Conservation (phyloP, 176 grass and related monocot genomes). For the Carex littledalei region DNA sequence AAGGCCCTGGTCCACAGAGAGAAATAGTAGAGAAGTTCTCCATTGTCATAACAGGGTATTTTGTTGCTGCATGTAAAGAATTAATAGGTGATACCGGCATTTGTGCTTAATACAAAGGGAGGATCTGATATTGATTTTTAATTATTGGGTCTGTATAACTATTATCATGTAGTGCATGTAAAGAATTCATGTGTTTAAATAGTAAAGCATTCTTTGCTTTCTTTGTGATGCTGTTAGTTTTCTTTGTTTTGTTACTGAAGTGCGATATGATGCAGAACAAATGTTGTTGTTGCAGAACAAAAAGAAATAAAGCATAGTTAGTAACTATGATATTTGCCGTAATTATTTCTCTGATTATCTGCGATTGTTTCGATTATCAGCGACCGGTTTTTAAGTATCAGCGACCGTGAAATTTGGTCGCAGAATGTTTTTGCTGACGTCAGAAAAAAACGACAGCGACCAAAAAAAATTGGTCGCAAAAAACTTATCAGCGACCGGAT, state of each 20-base stretch:
- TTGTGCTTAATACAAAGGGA: conserved; percentile 25
- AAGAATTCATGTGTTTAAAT: not conserved
- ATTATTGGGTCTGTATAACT: not conserved
- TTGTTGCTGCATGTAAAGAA: not conserved
- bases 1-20: conserved; percentile 22
- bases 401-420: too few relatives aligned
- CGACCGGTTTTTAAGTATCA: too few relatives aligned
- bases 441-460: too few relatives aligned
- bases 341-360: too few relatives aligned
- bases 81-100: conserved; percentile 90
- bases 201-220: not conserved
- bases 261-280: not conserved
- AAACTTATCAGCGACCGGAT: too few relatives aligned
- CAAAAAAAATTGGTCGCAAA: too few relatives aligned
- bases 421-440: too few relatives aligned
- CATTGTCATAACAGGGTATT: too few relatives aligned
- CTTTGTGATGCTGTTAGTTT: not conserved
- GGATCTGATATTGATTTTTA: not conserved
- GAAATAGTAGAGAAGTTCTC: conserved; percentile 5
- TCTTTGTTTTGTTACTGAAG: not conserved
- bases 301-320: too few relatives aligned
- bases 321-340: too few relatives aligned
- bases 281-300: not conserved
- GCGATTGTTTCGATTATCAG: too few relatives aligned
- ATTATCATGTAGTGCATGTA: not conserved